phyloP scores from a whole-genome alignment of 768 basidiomycete species.

The Lentinula lateritia region DNA sequence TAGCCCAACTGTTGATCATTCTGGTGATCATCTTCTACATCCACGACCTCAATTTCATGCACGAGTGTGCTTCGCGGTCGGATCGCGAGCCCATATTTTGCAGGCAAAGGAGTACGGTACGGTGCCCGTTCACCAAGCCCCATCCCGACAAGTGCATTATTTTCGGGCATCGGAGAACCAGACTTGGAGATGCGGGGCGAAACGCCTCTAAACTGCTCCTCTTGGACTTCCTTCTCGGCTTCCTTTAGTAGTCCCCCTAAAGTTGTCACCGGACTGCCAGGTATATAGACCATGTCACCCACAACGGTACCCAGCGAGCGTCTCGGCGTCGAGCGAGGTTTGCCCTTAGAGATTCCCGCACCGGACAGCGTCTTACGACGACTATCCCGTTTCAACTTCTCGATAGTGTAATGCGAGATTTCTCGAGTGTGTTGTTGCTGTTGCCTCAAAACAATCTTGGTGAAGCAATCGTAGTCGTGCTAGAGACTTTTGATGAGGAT shows the following conservation, averaged over 20 bases:
- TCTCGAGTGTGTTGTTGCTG: slow-evolving; percentile 21
- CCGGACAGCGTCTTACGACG: slow-evolving; percentile 29
- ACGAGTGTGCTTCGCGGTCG: neutral
- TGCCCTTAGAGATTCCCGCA: slow-evolving; percentile 17
- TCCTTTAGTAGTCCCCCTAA: slow-evolving; percentile 52
- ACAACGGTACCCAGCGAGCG: slow-evolving; percentile 7
- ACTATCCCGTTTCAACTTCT: slow-evolving; percentile 24
- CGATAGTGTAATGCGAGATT: slow-evolving; percentile 22
- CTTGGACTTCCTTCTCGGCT: slow-evolving; percentile 45
- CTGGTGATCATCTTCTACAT: neutral
- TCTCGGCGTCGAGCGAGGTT: slow-evolving; percentile 15
- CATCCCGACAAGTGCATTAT: neutral
- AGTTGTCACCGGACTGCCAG: slow-evolving; percentile 48
- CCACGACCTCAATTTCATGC: neutral
- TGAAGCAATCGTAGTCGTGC: slow-evolving; percentile 86
- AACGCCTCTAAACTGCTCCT: neutral
- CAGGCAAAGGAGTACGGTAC: slow-evolving; percentile 1
- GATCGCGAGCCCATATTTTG: neutral
- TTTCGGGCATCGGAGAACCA: neutral
- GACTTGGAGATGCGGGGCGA: neutral
- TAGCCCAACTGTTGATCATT: slow-evolving; percentile 8
- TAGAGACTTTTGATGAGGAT: slow-evolving; percentile 18
- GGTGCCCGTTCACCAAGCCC: neutral
- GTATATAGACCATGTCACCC: slow-evolving; percentile 44
- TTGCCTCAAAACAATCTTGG: slow-evolving; percentile 35